Evolutionary conservation across 768 basidiomycete genomes (phyloP).

Genomic region (Ramaria sp.): DNA sequence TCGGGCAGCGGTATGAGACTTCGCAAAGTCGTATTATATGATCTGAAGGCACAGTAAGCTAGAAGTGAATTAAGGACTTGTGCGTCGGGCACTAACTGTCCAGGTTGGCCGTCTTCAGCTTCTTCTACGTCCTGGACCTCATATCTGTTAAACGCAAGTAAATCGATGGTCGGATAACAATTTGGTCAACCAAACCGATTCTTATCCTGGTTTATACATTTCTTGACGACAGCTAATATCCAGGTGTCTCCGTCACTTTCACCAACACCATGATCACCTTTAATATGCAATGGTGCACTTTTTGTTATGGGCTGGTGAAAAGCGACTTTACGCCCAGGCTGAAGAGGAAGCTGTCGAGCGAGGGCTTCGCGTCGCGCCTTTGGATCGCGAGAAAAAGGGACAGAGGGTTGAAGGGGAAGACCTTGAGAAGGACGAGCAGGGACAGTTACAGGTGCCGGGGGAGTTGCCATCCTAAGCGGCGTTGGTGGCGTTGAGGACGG

Average conservation of each 20-base stretch:
- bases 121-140: slow-evolving; percentile 82
- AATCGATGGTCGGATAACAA: neutral
- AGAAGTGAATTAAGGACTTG: neutral
- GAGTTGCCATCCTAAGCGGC: slow-evolving; percentile 19
- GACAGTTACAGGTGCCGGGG: slow-evolving; percentile 20
- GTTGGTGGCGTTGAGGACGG: slow-evolving; percentile 47
- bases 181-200: slow-evolving; percentile 34
- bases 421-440: slow-evolving; percentile 4
- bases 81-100: slow-evolving; percentile 26
- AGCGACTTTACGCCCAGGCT: slow-evolving; percentile 68
- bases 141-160: slow-evolving; percentile 36
- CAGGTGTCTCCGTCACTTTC: slow-evolving; percentile 42
- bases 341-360: slow-evolving; percentile 52
- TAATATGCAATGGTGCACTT: slow-evolving; percentile 11
- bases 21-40: slow-evolving; percentile 58
- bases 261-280: slow-evolving; percentile 15
- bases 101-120: slow-evolving; percentile 69
- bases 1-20: slow-evolving; percentile 77
- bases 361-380: slow-evolving; percentile 56
- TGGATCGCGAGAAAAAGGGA: slow-evolving; percentile 49
- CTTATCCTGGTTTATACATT: slow-evolving; percentile 61
- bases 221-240: slow-evolving; percentile 72
- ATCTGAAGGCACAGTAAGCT: slow-evolving; percentile 24
- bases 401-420: slow-evolving; percentile 7
- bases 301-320: slow-evolving; percentile 48